Conservation (phyloP, 2,329 filamentous ascomycete species). For the Amesomyces nigricolor region DNA sequence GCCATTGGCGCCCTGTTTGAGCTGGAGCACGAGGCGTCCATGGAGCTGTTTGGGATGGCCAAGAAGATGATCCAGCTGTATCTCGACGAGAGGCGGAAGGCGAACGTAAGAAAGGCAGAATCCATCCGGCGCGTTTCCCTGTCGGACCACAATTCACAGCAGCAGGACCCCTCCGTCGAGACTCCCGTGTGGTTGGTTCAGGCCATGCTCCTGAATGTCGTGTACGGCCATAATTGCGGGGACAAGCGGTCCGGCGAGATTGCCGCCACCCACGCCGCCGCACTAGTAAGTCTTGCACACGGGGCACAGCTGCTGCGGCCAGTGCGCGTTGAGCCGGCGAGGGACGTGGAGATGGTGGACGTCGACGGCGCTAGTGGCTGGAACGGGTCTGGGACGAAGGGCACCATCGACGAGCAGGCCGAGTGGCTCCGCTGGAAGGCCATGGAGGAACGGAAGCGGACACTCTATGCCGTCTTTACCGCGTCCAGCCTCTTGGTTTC, state of each 20-base stretch:
- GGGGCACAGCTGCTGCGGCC: slow-evolving; percentile 67
- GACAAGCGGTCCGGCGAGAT: slow-evolving; percentile 89
- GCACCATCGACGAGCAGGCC: slow-evolving; percentile 51
- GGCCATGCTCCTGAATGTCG: slow-evolving; percentile 92
- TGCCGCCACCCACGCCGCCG: slow-evolving; percentile 85
- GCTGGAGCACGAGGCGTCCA: slow-evolving; percentile 70
- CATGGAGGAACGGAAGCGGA: slow-evolving; percentile 85
- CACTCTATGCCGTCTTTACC: slow-evolving; percentile 84
- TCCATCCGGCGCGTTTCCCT: slow-evolving; percentile 45
- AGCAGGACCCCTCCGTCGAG: slow-evolving; percentile 57
- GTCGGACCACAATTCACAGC: slow-evolving; percentile 42
- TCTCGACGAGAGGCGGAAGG: slow-evolving; percentile 82
- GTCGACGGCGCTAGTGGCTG: slow-evolving; percentile 44
- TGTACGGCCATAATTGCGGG: slow-evolving; percentile 91
- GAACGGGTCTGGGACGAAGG: slow-evolving; percentile 39
- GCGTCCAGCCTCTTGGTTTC: slow-evolving; percentile 87
- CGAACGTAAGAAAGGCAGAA: slow-evolving; percentile 65
- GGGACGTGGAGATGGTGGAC: slow-evolving; percentile 52
- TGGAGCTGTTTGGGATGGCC: slow-evolving; percentile 82
- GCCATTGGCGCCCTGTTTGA: slow-evolving; percentile 74
- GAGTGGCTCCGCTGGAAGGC: slow-evolving; percentile 89
- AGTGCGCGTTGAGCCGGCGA: slow-evolving; percentile 40
- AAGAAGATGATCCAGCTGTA: slow-evolving; percentile 95
- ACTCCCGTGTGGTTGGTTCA: slow-evolving; percentile 94
- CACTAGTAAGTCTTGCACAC: slow-evolving; percentile 82